Conservation (phyloP, 192 early-diverging fungal genomes). For the Podila minutissima region DNA sequence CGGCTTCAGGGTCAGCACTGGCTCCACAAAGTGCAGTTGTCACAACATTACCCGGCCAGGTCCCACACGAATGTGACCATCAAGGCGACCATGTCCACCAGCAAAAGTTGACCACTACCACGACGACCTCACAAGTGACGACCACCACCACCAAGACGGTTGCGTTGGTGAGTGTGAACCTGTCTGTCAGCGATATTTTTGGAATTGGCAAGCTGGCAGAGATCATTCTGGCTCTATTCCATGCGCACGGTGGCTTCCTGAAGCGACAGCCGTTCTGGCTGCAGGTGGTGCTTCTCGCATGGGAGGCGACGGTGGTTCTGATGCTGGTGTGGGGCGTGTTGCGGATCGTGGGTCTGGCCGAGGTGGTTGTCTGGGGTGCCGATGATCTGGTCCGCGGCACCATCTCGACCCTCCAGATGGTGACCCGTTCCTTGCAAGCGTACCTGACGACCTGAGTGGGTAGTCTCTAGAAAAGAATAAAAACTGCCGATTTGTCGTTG, state of each 20-base stretch:
- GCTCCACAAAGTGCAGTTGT: too few species aligned
- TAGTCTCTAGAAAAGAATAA: background rate
- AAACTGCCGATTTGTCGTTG: background rate
- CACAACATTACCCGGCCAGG: too few species aligned
- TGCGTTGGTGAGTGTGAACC: conserved; percentile 28
- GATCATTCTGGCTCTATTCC: conserved; percentile 23
- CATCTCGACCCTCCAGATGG: conserved; percentile 14
- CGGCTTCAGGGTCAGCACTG: background rate
- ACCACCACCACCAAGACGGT: conserved; percentile 29
- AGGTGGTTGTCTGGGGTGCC: conserved; percentile 49
- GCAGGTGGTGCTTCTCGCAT: conserved; percentile 21
- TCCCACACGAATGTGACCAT: background rate
- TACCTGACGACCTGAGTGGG: conserved; percentile 18
- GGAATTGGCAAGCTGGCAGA: conserved; percentile 37
- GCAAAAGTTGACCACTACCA: background rate
- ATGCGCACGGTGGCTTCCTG: conserved; percentile 42
- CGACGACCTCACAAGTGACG: background rate
- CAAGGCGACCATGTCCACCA: background rate
- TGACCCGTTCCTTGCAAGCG: conserved; percentile 3
- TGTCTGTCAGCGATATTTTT: conserved; percentile 29
- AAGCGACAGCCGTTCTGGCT: conserved; percentile 39
- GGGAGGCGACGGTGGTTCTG: conserved; percentile 30
- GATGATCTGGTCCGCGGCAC: conserved; percentile 46
- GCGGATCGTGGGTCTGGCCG: conserved; percentile 35
- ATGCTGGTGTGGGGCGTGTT: conserved; percentile 37